Evolutionary conservation across 2,329 filamentous ascomycete species (phyloP), one percentile per base, ranked within the genome.

Genomic region (Hymenoscyphus linearis): DNA sequence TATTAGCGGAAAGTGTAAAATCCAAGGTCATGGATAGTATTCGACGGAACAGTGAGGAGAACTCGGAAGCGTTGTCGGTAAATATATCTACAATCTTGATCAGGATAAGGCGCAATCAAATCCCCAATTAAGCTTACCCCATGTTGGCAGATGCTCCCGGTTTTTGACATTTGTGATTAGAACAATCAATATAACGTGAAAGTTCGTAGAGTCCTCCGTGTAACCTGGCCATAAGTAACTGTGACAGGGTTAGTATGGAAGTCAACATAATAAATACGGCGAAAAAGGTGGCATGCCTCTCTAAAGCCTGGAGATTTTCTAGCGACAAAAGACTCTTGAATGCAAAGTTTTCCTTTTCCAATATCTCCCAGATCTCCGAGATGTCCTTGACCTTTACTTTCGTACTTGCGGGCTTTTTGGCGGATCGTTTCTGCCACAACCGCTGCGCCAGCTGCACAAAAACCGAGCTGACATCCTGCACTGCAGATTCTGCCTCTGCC

Each of bases 191-290:
- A 98, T 80, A 59, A 97, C 88, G 74, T 99, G 93, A 71, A 92
- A 88, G 74, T 99, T 96, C 35, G 93, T 96, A 3, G 91, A 86
- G 70, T 95, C 87, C 66, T 96, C 90, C 13, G 84, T 86, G 74
- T 96, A 99, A 57, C 89, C 91, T 53, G 95, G 95, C 95, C 95
- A 99, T 31, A 99, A 82, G 73, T 96, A 98, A 72, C 91, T 90
- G 63, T 76, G 61, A 76, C 60, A 58, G 54, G 56, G 36, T 71
- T 65, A 72, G 66, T 52, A 62, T 59, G 31, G 56, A 27, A 4
- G 18, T 50, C 44, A 50, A 26, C 44, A 50, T 55, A 47, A 9
- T 52, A 58, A 53, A 26, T 22, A 44, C 3, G 14, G 12, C 6
- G 10, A 22, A 34, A 50, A 22, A 36, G n/a, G 31, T n/a, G 2